A percentile compares a stretch with the other conserved stretches of the same genome.
Evolutionary conservation across 805 yeast species (phyloP).

Genomic region (Danielia reshetovae): DNA sequence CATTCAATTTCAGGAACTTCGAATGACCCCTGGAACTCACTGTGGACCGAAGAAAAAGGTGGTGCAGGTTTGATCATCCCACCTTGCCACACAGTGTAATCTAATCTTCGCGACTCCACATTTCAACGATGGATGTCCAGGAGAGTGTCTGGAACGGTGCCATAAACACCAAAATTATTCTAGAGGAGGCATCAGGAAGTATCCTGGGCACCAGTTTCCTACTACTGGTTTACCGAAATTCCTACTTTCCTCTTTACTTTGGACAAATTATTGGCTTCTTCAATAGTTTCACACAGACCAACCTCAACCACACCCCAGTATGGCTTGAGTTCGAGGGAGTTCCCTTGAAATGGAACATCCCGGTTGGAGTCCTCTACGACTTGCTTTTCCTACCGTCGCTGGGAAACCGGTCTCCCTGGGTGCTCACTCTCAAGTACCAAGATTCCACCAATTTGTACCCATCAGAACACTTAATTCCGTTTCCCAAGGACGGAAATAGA

Average conservation of each 20-base stretch:
- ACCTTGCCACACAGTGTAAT: too few species aligned
- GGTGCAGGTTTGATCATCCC: too few species aligned
- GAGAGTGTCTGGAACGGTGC: conserved; percentile 52
- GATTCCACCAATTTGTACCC: conserved; percentile 22
- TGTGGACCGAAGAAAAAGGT: too few species aligned
- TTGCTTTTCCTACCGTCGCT: conserved; percentile 38
- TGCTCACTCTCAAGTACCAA: conserved; percentile 22
- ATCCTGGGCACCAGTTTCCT: conserved; percentile 15
- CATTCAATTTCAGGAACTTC: too few species aligned
- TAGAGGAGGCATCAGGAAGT: conserved; percentile 16
- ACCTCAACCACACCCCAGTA: conserved; percentile 17
- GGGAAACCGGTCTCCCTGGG: conserved; percentile 47
- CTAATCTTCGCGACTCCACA: too few species aligned
- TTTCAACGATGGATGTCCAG: conserved; percentile 25
- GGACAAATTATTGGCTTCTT: conserved; percentile 37
- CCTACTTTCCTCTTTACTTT: conserved; percentile 48
- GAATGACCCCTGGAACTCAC: too few species aligned
- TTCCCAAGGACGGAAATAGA: conserved; percentile 9
- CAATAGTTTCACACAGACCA: conserved; percentile 13
- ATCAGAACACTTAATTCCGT: conserved; percentile 28
- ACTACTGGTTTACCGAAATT: conserved; percentile 36
- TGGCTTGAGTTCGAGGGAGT: conserved; percentile 69
- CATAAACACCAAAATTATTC: conserved; percentile 40
- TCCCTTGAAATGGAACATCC: conserved; percentile 75
- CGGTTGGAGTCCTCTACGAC: conserved; percentile 68